Evolutionary conservation across 495 filamentous ascomycete genomes (phyloP), one percentile per base, ranked within the genome.

Genomic region (Cladorrhinum samala): DNA sequence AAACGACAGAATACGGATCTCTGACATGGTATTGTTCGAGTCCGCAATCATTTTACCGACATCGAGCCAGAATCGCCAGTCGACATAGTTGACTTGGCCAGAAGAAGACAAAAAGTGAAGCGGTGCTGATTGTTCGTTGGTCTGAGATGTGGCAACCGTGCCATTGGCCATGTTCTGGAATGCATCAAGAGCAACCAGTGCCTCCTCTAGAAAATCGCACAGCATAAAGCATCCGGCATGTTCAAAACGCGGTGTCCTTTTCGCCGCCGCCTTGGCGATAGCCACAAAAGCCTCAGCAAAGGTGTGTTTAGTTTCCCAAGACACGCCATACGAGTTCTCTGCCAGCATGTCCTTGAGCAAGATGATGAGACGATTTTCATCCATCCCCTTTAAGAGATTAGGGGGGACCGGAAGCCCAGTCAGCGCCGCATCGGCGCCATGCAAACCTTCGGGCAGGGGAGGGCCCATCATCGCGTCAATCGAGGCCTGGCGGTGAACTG

Each of bases 1-100:
- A 60, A 98, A 90, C 9, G 91, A 84, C 53, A 93, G 85, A 0
- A 96, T 76, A 17, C 92, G 83, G 49, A 96, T 83, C 68, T 96
- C 93, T 0, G 93, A 95, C 74, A 95, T 87, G 30, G 87, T 96
- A 63, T 96, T 97, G 52, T 94, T 84, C 56, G 90, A 94, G 54
- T 85, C 77, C 55, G 89, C 77, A 76, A 96, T 93, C 62, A 84
- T 82, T 62, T 83, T 83, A 63, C 84, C 89, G 0, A 93, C 91
- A 7, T 83, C 78, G 36, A 92, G 72, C 93, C 93, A 97, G 65
- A 98, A 97, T 0, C 77, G 68, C 89, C 90, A 96, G 67, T 96
- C 88, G 45, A 83, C 69, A 30, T 71, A 68, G 25, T 69, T 57
- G 50, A 63, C 51, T 2, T 36, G 19, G 7, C 27, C 42, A 18